Percentiles rank a stretch among this genome's conserved stretches.
Conservation (phyloP, 2,329 filamentous ascomycete species). For the Aureobasidium sp. region DNA sequence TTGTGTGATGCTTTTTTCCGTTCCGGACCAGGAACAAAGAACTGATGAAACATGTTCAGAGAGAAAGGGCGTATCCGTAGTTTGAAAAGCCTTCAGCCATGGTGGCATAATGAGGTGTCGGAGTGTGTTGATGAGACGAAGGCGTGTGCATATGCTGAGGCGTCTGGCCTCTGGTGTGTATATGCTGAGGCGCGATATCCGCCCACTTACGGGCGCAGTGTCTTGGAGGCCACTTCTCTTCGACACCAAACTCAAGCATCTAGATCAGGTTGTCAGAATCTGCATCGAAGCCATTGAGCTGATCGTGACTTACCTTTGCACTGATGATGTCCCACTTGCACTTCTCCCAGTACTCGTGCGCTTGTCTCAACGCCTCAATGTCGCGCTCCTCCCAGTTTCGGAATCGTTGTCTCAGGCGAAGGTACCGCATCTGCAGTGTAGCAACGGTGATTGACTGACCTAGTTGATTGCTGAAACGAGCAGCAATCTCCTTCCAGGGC, state of each 20-base stretch:
- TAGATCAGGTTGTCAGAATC: slow-evolving; percentile 21
- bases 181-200: slow-evolving; percentile 32
- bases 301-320: slow-evolving; percentile 36
- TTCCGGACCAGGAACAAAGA: neutral
- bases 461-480: slow-evolving; percentile 42
- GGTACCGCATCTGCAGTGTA: slow-evolving; percentile 49
- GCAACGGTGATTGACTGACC: slow-evolving; percentile 42
- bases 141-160: slow-evolving; percentile 18
- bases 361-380: slow-evolving; percentile 41
- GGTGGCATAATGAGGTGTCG: slow-evolving; percentile 2
- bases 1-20: slow-evolving; percentile 2
- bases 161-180: slow-evolving; percentile 3
- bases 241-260: slow-evolving; percentile 46
- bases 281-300: neutral
- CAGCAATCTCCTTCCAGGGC: slow-evolving; percentile 49
- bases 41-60: neutral
- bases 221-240: slow-evolving; percentile 45
- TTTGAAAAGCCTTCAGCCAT: neutral
- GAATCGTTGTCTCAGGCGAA: slow-evolving; percentile 44
- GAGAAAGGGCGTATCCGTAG: neutral
- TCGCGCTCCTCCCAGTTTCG: slow-evolving; percentile 47
- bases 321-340: slow-evolving; percentile 49
- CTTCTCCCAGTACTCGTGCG: slow-evolving; percentile 47
- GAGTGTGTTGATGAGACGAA: slow-evolving; percentile 1
- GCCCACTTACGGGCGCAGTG: slow-evolving; percentile 47